Evolutionary conservation across 306 rosid genomes (phyloP), one percentile per base, ranked within the genome.

Genomic region (Castanopsis chinensis): DNA sequence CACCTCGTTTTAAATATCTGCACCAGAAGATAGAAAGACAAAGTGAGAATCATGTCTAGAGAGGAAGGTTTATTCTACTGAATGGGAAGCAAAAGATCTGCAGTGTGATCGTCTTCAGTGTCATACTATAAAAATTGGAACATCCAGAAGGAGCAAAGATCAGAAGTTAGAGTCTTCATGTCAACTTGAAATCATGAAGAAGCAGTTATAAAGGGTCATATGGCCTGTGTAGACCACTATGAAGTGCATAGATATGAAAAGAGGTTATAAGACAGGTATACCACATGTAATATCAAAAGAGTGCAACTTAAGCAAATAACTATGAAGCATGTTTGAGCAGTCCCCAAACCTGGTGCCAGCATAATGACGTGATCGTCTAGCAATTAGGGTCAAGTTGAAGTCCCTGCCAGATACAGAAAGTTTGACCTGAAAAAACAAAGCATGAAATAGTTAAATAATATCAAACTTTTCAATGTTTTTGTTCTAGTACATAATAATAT

Each of bases 351-450:
- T 92, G 87, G 99, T 96, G 79, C 99, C 99, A 76, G 98, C 99
- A 87, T 89, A 96, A 86, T 96, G 99, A 32, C 97, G 90, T 60
- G 99, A 96, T 58, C 99, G 98, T 75, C 99, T 91, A 74, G 96
- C 94, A 85, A 96, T 96, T 85, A 93, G 79, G 69, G 85, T 93
- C 83, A 96, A 73, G 75, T 82, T 89, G 80, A 96, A 79, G 80
- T 90, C 84, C 79, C 85, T 84, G 71, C 86, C 94, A 74, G 92
- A 85, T 61, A 88, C 74, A 64, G 92, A 81, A 83, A 96, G 93
- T 77, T 90, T 86, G 82, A 90, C 94, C 99, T 96, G 63, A 79
- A 85, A 72, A 52, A 37, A 77, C 73, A 51, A 69, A 65, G 59
- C 83, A 80, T 28, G 65, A 79, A 81, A 87, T 33, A 79, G 67